phyloP scores from a whole-genome alignment of 2,329 filamentous ascomycete species.

The Sclerotinia minor region DNA sequence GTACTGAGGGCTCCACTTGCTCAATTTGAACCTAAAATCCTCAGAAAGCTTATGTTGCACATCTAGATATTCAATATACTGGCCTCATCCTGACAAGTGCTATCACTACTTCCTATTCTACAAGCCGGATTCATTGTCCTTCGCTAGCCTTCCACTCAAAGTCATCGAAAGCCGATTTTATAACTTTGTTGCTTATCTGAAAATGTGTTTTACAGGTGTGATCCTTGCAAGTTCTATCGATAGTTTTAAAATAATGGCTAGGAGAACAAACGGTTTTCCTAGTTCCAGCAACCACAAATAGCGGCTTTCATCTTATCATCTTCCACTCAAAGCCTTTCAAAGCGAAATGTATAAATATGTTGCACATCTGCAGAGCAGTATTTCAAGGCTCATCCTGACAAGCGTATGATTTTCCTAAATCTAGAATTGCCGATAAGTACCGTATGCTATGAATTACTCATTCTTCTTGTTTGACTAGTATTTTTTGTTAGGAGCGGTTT shows the following conservation, averaged over 20 bases:
- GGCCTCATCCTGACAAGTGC: neutral
- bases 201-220: neutral
- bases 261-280: neutral
- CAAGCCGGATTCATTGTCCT: neutral
- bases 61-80: neutral
- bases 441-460: too few species aligned
- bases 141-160: too few species aligned
- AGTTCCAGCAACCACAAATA: neutral
- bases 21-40: neutral
- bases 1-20: neutral
- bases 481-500: too few species aligned
- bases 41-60: neutral
- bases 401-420: too few species aligned
- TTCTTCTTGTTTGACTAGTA: too few species aligned
- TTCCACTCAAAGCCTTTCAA: too few species aligned
- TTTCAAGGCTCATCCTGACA: too few species aligned
- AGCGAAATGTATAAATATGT: too few species aligned
- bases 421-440: too few species aligned
- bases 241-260: neutral
- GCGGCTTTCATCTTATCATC: too few species aligned
- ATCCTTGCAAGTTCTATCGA: neutral
- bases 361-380: too few species aligned
- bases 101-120: neutral
- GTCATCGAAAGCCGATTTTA: too few species aligned
- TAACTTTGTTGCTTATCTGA: neutral